These are phyloP conservation scores for Hymenoscyphus linearis DNA, from an alignment of 2,329 filamentous ascomycete genomes.

Conservation along the genomic window DNA sequence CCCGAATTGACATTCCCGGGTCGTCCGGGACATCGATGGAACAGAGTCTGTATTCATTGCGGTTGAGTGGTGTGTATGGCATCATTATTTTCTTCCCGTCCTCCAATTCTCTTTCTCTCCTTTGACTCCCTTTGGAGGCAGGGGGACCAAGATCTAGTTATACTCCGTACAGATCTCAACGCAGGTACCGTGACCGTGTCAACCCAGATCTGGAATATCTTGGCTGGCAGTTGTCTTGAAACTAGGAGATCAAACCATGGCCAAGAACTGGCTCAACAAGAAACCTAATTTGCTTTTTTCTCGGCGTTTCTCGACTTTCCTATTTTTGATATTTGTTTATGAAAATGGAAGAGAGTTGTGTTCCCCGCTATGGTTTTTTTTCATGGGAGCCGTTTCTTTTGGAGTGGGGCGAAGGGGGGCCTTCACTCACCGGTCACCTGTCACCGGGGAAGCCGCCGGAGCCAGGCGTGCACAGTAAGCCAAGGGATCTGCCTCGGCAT, in stretches of 20 bases:
- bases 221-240: not conserved
- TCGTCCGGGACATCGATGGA: conserved; percentile 6
- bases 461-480: not conserved
- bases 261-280: not conserved
- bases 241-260: not conserved
- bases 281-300: not conserved
- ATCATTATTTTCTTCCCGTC: not conserved
- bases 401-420: not conserved
- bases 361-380: not conserved
- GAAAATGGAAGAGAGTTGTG: not conserved
- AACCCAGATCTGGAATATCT: not conserved
- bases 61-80: conserved; percentile 6
- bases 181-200: not conserved
- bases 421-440: not conserved
- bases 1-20: conserved; percentile 7
- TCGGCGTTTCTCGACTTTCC: not conserved
- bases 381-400: not conserved
- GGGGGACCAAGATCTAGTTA: not conserved
- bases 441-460: not conserved
- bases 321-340: not conserved
- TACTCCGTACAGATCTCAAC: not conserved
- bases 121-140: not conserved
- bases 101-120: not conserved
- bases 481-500: not conserved
- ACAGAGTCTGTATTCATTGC: conserved; percentile 5